Evolutionary conservation across 2,329 filamentous ascomycete genomes (phyloP).

Genomic region (Fusarium solani-melongenae): DNA sequence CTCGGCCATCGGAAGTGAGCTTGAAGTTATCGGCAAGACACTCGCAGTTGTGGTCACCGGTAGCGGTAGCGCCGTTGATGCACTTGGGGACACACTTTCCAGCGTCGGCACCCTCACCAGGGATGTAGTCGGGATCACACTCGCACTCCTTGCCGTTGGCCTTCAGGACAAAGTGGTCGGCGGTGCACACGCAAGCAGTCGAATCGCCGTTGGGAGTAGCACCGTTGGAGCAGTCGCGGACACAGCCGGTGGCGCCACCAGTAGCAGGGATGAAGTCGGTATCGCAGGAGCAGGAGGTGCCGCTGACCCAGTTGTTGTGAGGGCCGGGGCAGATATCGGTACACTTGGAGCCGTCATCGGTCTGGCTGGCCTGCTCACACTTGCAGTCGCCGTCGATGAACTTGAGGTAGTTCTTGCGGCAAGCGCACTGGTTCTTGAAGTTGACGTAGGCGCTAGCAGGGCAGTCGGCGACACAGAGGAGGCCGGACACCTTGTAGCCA

Average conservation of each 20-base stretch:
- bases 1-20: neutral
- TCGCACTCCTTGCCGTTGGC: neutral
- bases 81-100: neutral
- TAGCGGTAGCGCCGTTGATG: neutral
- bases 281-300: neutral
- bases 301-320: neutral
- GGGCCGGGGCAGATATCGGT: neutral
- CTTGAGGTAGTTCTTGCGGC: neutral
- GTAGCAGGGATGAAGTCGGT: neutral
- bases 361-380: neutral
- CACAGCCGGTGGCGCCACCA: neutral
- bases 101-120: neutral
- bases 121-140: neutral
- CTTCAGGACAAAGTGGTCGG: neutral
- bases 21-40: neutral
- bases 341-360: neutral
- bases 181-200: neutral
- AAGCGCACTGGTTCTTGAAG: neutral
- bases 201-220: neutral
- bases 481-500: neutral
- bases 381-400: neutral
- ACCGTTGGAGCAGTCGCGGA: neutral
- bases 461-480: neutral
- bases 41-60: neutral
- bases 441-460: neutral